phyloP scores from a whole-genome alignment of 2,329 filamentous ascomycete species.

The Sporothrix curviconia region DNA sequence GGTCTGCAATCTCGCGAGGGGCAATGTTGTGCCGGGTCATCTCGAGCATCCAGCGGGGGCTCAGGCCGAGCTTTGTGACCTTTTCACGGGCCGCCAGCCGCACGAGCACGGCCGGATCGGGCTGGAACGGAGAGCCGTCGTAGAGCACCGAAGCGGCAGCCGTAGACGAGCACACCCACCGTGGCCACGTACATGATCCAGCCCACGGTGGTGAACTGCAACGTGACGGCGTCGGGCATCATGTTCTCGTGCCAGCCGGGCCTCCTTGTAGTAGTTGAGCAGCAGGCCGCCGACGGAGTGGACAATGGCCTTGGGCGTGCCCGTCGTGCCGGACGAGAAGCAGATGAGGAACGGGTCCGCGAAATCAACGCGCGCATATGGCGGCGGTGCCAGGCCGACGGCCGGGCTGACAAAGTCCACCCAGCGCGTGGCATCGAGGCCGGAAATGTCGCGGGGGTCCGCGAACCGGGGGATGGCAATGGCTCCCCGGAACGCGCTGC shows the following conservation, averaged over 20 bases:
- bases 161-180: conserved; percentile 52
- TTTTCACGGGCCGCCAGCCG: conserved; percentile 54
- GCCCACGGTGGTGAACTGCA: conserved; percentile 62
- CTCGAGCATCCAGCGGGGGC: conserved; percentile 70
- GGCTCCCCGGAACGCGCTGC: conserved; percentile 55
- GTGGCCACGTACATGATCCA: conserved; percentile 83
- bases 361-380: conserved; percentile 59
- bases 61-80: conserved; percentile 68
- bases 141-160: conserved; percentile 64
- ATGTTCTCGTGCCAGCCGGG: conserved; percentile 41
- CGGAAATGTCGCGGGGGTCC: conserved; percentile 48
- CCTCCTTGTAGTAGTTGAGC: conserved; percentile 53
- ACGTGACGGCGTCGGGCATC: conserved; percentile 33
- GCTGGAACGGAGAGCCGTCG: conserved; percentile 74
- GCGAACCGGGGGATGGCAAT: conserved; percentile 62
- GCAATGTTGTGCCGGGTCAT: conserved; percentile 56
- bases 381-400: conserved; percentile 26
- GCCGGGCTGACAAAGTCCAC: conserved; percentile 35
- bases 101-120: conserved; percentile 58
- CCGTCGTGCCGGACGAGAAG: conserved; percentile 77
- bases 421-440: conserved; percentile 38
- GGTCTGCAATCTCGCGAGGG: conserved; percentile 56
- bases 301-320: conserved; percentile 78
- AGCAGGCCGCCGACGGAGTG: conserved; percentile 64
- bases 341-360: conserved; percentile 71